These are phyloP conservation scores for Candida pseudoglaebosa DNA, from an alignment of 805 yeast species.

Conservation along the genomic window DNA sequence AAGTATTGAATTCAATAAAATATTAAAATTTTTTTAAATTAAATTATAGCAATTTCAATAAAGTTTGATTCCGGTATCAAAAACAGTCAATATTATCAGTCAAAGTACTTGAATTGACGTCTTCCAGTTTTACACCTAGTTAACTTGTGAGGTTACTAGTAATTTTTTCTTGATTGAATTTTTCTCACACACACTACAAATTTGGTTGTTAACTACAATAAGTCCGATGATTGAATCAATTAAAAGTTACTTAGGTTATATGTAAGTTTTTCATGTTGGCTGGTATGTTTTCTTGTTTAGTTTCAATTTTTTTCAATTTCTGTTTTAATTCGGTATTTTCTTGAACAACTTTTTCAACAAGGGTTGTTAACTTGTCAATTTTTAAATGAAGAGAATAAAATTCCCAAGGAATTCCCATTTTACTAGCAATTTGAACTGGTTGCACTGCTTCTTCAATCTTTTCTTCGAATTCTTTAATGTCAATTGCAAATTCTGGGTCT, in stretches of 20 bases:
- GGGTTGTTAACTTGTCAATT: constrained; percentile 41
- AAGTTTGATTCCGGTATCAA: too few relatives aligned
- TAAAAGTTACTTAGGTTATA: not conserved
- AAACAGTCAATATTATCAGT: too few relatives aligned
- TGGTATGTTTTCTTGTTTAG: not conserved
- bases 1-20: too few relatives aligned
- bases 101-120: too few relatives aligned
- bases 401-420: constrained; percentile 62
- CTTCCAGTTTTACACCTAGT: too few relatives aligned
- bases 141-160: not conserved
- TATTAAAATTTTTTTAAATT: too few relatives aligned
- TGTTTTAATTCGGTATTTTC: constrained; percentile 29
- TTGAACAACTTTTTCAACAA: constrained; percentile 36
- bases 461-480: constrained; percentile 45
- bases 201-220: not conserved
- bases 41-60: too few relatives aligned
- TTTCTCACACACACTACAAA: not conserved
- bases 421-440: constrained; percentile 54
- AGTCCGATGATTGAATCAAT: too few relatives aligned
- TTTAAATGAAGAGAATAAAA: constrained; percentile 50
- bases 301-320: constrained; percentile 7
- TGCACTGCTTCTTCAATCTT: constrained; percentile 51
- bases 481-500: constrained; percentile 66
- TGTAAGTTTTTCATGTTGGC: not conserved
- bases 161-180: not conserved